These are phyloP conservation scores for Phytophthora nicotianae DNA, from an alignment of 352 stramenopile species.

Conservation along the genomic window DNA sequence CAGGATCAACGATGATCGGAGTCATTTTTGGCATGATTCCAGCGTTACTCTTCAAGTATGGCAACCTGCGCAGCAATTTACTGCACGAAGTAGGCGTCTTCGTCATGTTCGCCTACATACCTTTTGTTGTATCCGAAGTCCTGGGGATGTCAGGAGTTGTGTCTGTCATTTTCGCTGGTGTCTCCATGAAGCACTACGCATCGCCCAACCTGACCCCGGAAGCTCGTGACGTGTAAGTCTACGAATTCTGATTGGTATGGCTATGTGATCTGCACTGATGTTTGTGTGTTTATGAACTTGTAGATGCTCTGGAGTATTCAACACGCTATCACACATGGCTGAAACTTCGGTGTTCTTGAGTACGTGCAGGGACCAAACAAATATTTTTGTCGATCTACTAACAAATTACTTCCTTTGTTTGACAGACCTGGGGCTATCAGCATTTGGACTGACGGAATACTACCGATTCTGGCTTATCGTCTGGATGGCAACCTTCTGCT, in stretches of 20 bases:
- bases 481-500: conserved; percentile 86
- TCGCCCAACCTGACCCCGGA: conserved; percentile 85
- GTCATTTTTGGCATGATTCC: conserved; percentile 82
- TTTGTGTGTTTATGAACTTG: neutral
- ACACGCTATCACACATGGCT: conserved; percentile 90
- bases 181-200: conserved; percentile 92
- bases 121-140: conserved; percentile 76
- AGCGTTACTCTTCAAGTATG: conserved; percentile 90
- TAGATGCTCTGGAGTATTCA: conserved; percentile 89
- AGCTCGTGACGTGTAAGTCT: conserved; percentile 77
- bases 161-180: conserved; percentile 93
- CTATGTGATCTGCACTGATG: neutral
- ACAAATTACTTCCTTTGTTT: neutral
- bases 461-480: conserved; percentile 88
- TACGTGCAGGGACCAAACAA: conserved; percentile 31
- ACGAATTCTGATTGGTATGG: neutral
- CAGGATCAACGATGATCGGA: conserved; percentile 89
- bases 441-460: conserved; percentile 84
- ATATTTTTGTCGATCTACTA: neutral
- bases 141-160: conserved; percentile 92
- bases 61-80: conserved; percentile 86
- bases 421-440: conserved; percentile 89
- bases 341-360: conserved; percentile 94
- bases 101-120: conserved; percentile 88
- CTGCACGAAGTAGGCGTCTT: conserved; percentile 91